A percentile compares a stretch with the other conserved stretches of the same genome.
Evolutionary conservation across 768 basidiomycete genomes (phyloP).

Genomic region (Auriscalpium microsporum): DNA sequence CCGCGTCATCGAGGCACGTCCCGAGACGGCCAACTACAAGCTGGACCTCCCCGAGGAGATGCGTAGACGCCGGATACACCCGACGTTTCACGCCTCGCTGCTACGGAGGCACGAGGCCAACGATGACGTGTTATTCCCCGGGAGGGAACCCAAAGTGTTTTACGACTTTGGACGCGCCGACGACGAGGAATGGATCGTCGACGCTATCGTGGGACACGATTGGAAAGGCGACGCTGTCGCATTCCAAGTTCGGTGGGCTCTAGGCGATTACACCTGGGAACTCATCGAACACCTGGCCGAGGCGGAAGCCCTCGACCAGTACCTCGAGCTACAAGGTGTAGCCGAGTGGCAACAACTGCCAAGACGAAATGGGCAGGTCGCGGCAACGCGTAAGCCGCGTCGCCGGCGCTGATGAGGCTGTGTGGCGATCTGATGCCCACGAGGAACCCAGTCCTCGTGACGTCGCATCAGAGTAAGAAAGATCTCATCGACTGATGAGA

Average conservation of each 20-base stretch:
- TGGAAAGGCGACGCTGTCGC: background rate
- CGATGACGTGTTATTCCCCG: background rate
- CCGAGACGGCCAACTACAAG: background rate
- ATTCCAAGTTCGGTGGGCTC: background rate
- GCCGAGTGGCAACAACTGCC: background rate
- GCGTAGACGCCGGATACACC: background rate
- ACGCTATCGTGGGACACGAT: background rate
- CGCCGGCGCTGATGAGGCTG: background rate
- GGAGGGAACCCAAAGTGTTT: background rate
- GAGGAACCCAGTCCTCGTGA: no score
- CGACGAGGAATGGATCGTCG: background rate
- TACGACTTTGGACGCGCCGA: background rate
- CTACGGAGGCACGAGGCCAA: background rate
- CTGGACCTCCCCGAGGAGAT: background rate
- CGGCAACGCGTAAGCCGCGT: background rate
- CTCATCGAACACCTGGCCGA: background rate
- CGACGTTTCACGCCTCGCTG: background rate
- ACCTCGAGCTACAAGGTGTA: background rate
- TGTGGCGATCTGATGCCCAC: background rate
- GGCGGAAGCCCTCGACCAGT: background rate
- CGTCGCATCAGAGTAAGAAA: background rate
- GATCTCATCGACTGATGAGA: background rate
- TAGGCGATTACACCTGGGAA: background rate
- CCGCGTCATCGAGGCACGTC: background rate
- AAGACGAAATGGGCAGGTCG: background rate